Conservation (phyloP, 2,329 filamentous ascomycete genomes). For the Colletotrichum tropicicola region DNA sequence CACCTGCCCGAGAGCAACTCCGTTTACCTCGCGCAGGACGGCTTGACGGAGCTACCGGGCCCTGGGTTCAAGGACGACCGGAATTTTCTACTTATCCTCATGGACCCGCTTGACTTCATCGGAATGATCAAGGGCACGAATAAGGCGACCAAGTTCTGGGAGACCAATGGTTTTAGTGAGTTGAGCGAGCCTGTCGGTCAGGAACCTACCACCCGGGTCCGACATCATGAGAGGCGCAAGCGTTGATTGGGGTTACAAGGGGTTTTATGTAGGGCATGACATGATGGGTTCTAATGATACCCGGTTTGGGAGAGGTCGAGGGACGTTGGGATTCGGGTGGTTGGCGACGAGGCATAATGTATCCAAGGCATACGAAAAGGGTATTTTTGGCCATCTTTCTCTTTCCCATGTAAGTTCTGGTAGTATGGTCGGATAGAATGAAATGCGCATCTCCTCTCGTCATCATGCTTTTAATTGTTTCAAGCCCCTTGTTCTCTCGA, state of each 20-base stretch:
- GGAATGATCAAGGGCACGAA: constrained; percentile 31
- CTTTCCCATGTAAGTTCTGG: too few relatives aligned
- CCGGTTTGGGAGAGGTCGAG: neutral
- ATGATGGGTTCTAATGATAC: neutral
- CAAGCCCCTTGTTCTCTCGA: too few relatives aligned
- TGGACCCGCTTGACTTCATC: constrained; percentile 41
- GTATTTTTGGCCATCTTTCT: too few relatives aligned
- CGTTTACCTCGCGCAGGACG: constrained; percentile 49
- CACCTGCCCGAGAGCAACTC: constrained; percentile 46
- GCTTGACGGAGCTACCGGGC: constrained; percentile 43
- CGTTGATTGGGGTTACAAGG: neutral
- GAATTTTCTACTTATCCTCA: constrained; percentile 28
- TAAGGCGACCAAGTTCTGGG: constrained; percentile 37
- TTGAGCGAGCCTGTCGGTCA: neutral
- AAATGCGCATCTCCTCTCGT: too few relatives aligned
- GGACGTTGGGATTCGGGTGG: too few relatives aligned
- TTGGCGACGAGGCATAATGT: too few relatives aligned
- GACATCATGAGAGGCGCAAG: neutral
- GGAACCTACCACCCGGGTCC: neutral
- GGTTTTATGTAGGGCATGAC: too few relatives aligned
- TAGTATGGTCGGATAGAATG: too few relatives aligned
- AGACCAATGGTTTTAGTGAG: constrained; percentile 18
- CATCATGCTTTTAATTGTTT: too few relatives aligned
- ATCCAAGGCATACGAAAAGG: too few relatives aligned
- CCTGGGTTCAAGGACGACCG: constrained; percentile 41